Base-by-base conservation (phyloP, 192 early-diverging fungal genomes). In the Obelidium mucronatum region DNA sequence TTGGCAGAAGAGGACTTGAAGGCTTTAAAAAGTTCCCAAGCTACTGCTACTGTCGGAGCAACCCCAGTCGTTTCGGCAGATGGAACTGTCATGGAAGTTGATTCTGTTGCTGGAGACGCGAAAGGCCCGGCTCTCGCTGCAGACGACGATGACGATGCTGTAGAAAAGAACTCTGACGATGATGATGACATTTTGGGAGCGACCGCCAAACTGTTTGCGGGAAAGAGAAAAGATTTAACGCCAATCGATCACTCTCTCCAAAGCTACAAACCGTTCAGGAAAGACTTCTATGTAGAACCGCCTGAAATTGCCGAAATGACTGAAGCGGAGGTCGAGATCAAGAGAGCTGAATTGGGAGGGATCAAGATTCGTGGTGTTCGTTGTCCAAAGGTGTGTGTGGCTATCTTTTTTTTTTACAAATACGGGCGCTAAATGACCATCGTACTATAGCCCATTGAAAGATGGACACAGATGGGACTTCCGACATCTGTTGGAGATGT, bases 391-490 rank as follows among this genome's bases (percentile, higher is more conserved):
- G 62, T 64, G 15, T n/a, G 1, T 60, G 33, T 31, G 24, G 62
- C 39, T 34, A 26, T 0, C 26, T 8, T 58, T 26, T 8, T 31
- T 11, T 58, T 22, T 64, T 64, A 22, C 22, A 37, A 13, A 37
- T 64, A 5, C n/a, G n/a, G n/a, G n/a, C n/a, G n/a, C n/a, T 35
- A 37, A 28, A 4, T 64, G 26, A 19, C 19, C 62, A 22, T 58
- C 24, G 0, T 15, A 15, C 19, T 28, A 24, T 33, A 64, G 79
- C 96, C 97, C 1, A 93, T 95, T 30, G 84, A 90, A 37, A 94
- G 92, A 80, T 98, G 96, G 96, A 94, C 96, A 8, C 94, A 98
- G 66, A 96, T 95, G 83, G 97, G 97, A 24, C 83, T 98, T n/a
- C 96, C 96, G 0, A 72, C 40, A 13, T 77, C 62, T 34, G 86